Percentiles rank a stretch among this genome's conserved stretches.
Conservation (phyloP, 2,329 filamentous ascomycete genomes). For the Ampelomyces quisqualis region DNA sequence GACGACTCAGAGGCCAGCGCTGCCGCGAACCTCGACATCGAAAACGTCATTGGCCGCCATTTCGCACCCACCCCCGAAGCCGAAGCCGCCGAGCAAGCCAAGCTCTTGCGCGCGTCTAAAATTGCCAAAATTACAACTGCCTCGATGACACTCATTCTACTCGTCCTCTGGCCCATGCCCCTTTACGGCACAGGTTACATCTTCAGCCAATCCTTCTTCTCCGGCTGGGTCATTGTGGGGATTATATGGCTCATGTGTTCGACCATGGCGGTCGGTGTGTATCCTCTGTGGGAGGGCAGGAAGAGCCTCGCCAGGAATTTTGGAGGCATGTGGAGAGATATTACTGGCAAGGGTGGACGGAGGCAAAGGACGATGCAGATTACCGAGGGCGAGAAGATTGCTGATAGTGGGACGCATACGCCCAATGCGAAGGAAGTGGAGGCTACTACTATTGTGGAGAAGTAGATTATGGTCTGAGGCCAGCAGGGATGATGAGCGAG, state of each 20-base stretch:
- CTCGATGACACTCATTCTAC: conserved; percentile 65
- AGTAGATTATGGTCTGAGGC: background rate
- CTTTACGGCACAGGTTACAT: conserved; percentile 82
- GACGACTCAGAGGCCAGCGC: conserved; percentile 74
- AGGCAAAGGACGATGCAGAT: conserved; percentile 13
- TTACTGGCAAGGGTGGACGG: conserved; percentile 22
- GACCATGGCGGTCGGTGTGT: conserved; percentile 72
- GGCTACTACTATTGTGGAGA: conserved; percentile 1
- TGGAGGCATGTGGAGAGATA: conserved; percentile 31
- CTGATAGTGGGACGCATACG: conserved; percentile 18
- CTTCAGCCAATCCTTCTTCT: conserved; percentile 78
- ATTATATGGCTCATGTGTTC: conserved; percentile 79
- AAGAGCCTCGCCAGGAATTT: conserved; percentile 26
- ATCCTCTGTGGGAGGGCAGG: conserved; percentile 71
- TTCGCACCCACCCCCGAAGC: conserved; percentile 30
- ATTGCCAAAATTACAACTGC: conserved; percentile 61
- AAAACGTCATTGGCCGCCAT: conserved; percentile 54
- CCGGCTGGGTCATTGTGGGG: conserved; percentile 67
- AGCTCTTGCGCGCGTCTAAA: conserved; percentile 48
- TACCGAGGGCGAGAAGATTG: conserved; percentile 20
- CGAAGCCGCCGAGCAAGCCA: conserved; percentile 44
- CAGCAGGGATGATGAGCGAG: background rate
- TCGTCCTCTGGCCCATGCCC: conserved; percentile 89
- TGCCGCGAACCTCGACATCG: conserved; percentile 61
- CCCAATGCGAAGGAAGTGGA: conserved; percentile 19